Conservation (phyloP, 805 yeast species). For the Metschnikowia koreensis region DNA sequence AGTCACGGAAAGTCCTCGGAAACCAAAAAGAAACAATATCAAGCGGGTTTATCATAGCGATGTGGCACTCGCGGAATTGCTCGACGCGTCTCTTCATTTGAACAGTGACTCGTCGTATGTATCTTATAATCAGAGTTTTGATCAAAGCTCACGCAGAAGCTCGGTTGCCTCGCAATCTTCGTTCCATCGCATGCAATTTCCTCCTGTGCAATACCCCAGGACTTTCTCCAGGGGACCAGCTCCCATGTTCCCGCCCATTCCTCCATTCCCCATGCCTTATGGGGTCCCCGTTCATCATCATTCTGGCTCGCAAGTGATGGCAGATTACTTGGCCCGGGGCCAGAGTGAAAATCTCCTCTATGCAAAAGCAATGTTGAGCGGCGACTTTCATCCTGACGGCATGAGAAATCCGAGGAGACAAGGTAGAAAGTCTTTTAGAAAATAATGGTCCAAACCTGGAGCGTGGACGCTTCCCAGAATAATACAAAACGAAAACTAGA, state of each 20-base stretch:
- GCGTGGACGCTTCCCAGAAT: background rate
- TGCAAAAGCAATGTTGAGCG: slow-evolving; percentile 21
- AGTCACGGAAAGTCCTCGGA: background rate
- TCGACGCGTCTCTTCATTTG: slow-evolving; percentile 9
- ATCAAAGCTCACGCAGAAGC: background rate
- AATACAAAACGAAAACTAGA: no score
- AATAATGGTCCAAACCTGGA: background rate
- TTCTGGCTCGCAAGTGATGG: slow-evolving; percentile 73
- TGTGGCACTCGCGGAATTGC: slow-evolving; percentile 10
- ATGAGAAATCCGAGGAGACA: background rate
- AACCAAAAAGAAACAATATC: slow-evolving; percentile 2
- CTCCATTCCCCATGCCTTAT: background rate
- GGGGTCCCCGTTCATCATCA: background rate
- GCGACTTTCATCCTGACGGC: background rate
- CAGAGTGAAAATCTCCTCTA: slow-evolving; percentile 60
- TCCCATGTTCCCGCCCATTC: background rate
- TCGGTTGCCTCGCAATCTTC: slow-evolving; percentile 2
- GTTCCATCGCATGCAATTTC: slow-evolving; percentile 15
- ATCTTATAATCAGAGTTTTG: slow-evolving; percentile 2
- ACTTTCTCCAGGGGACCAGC: slow-evolving; percentile 2
- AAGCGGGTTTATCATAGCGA: slow-evolving; percentile 8
- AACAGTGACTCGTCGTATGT: background rate
- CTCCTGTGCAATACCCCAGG: slow-evolving; percentile 3
- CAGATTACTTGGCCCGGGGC: slow-evolving; percentile 71
- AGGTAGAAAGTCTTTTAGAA: background rate